phyloP scores from a whole-genome alignment of 23 red algal species.

The Gracilaria caudata region DNA sequence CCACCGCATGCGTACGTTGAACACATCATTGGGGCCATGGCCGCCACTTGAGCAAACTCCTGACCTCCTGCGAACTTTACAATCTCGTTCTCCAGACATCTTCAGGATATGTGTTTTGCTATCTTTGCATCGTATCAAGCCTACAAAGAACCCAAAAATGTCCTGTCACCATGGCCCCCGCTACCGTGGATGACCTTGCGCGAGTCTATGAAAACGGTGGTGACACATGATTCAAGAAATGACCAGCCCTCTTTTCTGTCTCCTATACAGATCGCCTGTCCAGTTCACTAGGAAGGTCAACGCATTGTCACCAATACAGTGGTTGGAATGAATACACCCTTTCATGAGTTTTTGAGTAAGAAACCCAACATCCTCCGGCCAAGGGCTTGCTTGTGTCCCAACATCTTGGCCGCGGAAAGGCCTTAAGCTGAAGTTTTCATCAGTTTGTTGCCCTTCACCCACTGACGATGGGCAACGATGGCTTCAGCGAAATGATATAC shows the following conservation, averaged over 20 bases:
- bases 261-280: not conserved
- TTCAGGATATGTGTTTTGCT: slow-evolving; percentile 76
- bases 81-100: slow-evolving; percentile 15
- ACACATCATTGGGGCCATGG: no score
- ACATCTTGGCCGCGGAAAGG: not conserved
- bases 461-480: slow-evolving; percentile 20
- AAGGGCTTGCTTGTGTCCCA: not conserved
- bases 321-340: not conserved
- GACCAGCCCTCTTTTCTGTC: not conserved
- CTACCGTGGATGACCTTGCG: slow-evolving; percentile 49
- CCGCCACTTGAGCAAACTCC: not conserved
- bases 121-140: slow-evolving; percentile 49
- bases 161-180: slow-evolving; percentile 51
- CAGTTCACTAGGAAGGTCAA: not conserved
- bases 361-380: not conserved
- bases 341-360: not conserved
- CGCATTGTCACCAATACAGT: not conserved
- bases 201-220: slow-evolving; percentile 59
- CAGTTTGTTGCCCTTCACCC: not conserved
- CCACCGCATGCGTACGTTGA: slow-evolving; percentile 75
- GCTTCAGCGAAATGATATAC: slow-evolving; percentile 39
- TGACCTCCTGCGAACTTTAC: not conserved
- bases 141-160: slow-evolving; percentile 49
- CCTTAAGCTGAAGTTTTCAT: not conserved
- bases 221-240: not conserved